Evolutionary conservation across 139 green algal species (phyloP).

Genomic region (Picochlorum sp.): DNA sequence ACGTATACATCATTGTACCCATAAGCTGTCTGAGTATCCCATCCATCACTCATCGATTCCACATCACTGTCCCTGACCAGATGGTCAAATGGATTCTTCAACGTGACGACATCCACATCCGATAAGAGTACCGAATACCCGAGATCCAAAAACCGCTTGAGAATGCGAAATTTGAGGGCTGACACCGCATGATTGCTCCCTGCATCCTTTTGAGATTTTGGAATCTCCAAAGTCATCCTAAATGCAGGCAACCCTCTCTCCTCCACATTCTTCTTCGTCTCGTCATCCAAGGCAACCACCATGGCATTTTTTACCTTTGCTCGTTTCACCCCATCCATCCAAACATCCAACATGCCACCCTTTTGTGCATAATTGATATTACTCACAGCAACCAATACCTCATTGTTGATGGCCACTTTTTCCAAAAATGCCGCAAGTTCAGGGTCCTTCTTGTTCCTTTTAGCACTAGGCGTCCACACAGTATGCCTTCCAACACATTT

Average conservation of each 20-base stretch:
- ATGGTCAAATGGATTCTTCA: slow-evolving; percentile 64
- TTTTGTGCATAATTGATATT: slow-evolving; percentile 39
- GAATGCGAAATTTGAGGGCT: slow-evolving; percentile 69
- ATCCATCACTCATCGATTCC: slow-evolving; percentile 31
- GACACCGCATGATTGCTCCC: slow-evolving; percentile 63
- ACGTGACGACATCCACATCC: slow-evolving; percentile 38
- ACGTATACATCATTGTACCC: slow-evolving; percentile 36
- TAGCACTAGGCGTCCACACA: slow-evolving; percentile 17
- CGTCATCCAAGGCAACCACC: slow-evolving; percentile 64
- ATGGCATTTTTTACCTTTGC: slow-evolving; percentile 61
- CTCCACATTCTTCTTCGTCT: slow-evolving; percentile 36
- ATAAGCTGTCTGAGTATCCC: slow-evolving; percentile 58
- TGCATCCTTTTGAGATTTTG: slow-evolving; percentile 31
- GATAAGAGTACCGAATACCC: slow-evolving; percentile 55
- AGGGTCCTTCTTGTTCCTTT: slow-evolving; percentile 23
- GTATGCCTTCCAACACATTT: slow-evolving; percentile 29
- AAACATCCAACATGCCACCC: slow-evolving; percentile 55
- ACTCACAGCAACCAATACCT: slow-evolving; percentile 44
- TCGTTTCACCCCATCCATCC: slow-evolving; percentile 45
- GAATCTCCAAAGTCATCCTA: slow-evolving; percentile 33
- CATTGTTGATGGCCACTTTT: slow-evolving; percentile 42
- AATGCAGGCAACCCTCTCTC: slow-evolving; percentile 23
- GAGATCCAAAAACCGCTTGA: slow-evolving; percentile 51
- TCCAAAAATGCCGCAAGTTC: slow-evolving; percentile 34
- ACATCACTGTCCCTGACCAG: slow-evolving; percentile 64